Conservation (phyloP, 2,329 filamentous ascomycete species). For the Botryosphaeria dothidea region DNA sequence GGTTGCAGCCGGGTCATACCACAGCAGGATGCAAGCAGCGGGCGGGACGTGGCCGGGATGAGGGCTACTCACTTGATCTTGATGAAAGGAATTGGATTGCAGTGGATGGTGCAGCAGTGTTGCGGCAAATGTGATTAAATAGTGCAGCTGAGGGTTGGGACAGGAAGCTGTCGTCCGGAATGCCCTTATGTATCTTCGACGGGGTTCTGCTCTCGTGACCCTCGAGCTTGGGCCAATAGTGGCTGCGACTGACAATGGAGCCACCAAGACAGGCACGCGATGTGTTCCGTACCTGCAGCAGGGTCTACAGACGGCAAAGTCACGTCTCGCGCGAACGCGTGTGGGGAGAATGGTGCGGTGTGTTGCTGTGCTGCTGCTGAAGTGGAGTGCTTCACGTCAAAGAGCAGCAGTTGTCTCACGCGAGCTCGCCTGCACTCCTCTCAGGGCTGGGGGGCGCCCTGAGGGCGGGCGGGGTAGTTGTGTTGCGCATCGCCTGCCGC, state of each 20-base stretch:
- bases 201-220: constrained; percentile 21
- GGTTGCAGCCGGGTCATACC: constrained; percentile 14
- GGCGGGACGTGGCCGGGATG: background rate
- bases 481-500: background rate
- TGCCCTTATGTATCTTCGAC: constrained; percentile 19
- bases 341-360: background rate
- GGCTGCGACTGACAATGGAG: constrained; percentile 14
- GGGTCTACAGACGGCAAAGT: background rate
- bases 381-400: constrained; percentile 6
- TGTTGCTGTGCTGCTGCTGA: background rate
- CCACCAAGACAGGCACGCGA: constrained; percentile 16
- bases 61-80: background rate
- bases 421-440: background rate
- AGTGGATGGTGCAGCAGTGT: background rate
- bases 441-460: background rate
- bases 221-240: constrained; percentile 15
- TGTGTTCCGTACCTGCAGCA: constrained; percentile 17
- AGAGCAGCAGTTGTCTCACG: constrained; percentile 5
- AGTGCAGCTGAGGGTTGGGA: background rate
- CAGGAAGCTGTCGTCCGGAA: constrained; percentile 15
- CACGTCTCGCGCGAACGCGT: background rate
- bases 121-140: background rate
- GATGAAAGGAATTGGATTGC: background rate
- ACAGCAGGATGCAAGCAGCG: background rate
- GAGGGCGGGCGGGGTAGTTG: constrained; percentile 13